Conservation (phyloP, 371 early-diverging fungal genomes). For the Mucor circinelloides region DNA sequence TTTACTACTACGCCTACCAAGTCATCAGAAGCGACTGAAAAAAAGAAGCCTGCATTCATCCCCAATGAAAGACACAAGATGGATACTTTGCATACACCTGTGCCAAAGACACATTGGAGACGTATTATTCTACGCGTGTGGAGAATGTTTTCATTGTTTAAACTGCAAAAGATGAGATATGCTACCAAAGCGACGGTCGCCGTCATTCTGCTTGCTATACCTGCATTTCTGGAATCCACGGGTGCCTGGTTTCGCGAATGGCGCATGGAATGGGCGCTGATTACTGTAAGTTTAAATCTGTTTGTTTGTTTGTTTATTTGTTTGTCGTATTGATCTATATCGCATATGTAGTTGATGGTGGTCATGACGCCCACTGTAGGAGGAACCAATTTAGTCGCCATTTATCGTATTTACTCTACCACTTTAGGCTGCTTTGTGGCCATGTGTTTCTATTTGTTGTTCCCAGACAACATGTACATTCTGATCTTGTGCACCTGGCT, state of each 20-base stretch:
- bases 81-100: slow-evolving; percentile 69
- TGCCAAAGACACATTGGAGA: slow-evolving; percentile 56
- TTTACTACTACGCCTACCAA: background rate
- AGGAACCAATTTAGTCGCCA: slow-evolving; percentile 71
- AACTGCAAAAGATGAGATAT: slow-evolving; percentile 69
- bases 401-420: slow-evolving; percentile 76
- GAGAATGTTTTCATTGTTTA: slow-evolving; percentile 63
- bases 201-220: slow-evolving; percentile 59
- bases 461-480: slow-evolving; percentile 48
- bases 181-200: slow-evolving; percentile 74
- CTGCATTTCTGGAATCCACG: slow-evolving; percentile 70
- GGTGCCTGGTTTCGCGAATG: slow-evolving; percentile 59
- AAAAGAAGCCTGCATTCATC: slow-evolving; percentile 11
- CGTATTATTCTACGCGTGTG: slow-evolving; percentile 55
- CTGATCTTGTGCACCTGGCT: slow-evolving; percentile 62
- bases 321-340: background rate
- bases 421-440: slow-evolving; percentile 66
- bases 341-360: slow-evolving; percentile 47
- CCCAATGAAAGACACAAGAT: slow-evolving; percentile 57
- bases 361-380: slow-evolving; percentile 88
- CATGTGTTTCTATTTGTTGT: slow-evolving; percentile 55
- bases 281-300: slow-evolving; percentile 51
- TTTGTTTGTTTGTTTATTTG: background rate
- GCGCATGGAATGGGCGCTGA: slow-evolving; percentile 80
- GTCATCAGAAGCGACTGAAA: background rate